Evolutionary conservation across 2,329 filamentous ascomycete genomes (phyloP).

Genomic region (Phaeosphaeria sp.): DNA sequence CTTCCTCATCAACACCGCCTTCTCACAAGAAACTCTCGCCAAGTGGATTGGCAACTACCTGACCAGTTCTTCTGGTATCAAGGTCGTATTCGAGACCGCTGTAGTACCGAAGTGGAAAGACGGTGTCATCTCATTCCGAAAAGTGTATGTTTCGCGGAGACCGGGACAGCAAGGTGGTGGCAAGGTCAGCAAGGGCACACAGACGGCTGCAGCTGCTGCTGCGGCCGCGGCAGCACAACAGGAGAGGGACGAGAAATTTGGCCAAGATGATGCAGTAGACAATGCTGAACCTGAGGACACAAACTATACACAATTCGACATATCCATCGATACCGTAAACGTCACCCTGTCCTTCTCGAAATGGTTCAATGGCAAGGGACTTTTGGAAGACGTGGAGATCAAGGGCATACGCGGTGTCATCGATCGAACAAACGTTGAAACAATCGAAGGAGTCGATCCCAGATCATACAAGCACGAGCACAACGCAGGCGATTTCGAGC

Average conservation of each 20-base stretch:
- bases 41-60: constrained; percentile 95
- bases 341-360: constrained; percentile 97
- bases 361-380: constrained; percentile 97
- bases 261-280: constrained; percentile 40
- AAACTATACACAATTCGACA: constrained; percentile 97
- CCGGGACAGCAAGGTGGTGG: constrained; percentile 81
- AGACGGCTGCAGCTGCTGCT: constrained; percentile 76
- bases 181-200: constrained; percentile 91
- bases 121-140: constrained; percentile 94
- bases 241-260: constrained; percentile 51
- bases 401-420: constrained; percentile 92
- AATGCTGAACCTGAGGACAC: constrained; percentile 70
- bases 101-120: constrained; percentile 96
- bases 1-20: constrained; percentile 90
- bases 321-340: constrained; percentile 94
- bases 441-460: constrained; percentile 77
- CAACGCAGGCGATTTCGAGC: constrained; percentile 91
- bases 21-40: constrained; percentile 95
- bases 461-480: constrained; percentile 88
- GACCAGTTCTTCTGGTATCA: constrained; percentile 89
- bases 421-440: constrained; percentile 83
- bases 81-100: constrained; percentile 95
- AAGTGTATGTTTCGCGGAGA: constrained; percentile 91
- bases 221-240: constrained; percentile 73
- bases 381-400: constrained; percentile 90